Evolutionary conservation across 1,139 yeast genomes (phyloP), one percentile per base, ranked within the genome.

Genomic region (Hyphopichia pseudoburtonii): DNA sequence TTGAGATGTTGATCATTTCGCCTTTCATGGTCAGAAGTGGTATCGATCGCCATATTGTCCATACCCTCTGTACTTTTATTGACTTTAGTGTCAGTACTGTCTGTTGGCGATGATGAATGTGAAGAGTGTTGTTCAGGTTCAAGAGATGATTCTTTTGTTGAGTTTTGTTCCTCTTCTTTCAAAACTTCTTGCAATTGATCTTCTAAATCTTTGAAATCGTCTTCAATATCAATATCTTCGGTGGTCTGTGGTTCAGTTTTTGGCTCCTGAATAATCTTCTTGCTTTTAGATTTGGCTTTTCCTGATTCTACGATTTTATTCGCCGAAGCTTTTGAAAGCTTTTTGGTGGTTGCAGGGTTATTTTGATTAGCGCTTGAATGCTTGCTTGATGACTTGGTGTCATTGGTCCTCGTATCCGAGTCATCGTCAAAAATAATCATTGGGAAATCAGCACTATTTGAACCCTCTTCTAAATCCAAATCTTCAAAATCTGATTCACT

Each of bases 161-260:
- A 16, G 12, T 21, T 27, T 18, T 27, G 33, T 5, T 51, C 54
- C 7, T 56, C 56, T 30, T 57, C 63, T 30, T 59, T 73, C 30
- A 71, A 48, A 2, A 69, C 73, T 45, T 70, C 74, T 40, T 69
- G 63, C 27, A 71, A 52, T 45, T 70, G 73, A 42, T 69, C 70
- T 42, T 71, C 77, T 28, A 71, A 55, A 41, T 70, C 76, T 33
- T 66, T 62, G 42, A 70, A 71, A 21, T 70, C 76, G 46, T 70
- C 76, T 30, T 63, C 71, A 40, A 60, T 44, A 28, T 60, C 67
- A 35, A 44, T 42, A 14, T 43, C 48, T 14, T 41, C 48, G 21
- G 21, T 7, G 30, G 16, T 5, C 16, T 28, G 17, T 15, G 12
- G 18, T 18, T 28, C n/a, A n/a, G n/a, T n/a, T n/a, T n/a, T n/a